Evolutionary conservation across 2,329 filamentous ascomycete genomes (phyloP), one percentile per base, ranked within the genome.

Genomic region (Penicillium sumatraense): DNA sequence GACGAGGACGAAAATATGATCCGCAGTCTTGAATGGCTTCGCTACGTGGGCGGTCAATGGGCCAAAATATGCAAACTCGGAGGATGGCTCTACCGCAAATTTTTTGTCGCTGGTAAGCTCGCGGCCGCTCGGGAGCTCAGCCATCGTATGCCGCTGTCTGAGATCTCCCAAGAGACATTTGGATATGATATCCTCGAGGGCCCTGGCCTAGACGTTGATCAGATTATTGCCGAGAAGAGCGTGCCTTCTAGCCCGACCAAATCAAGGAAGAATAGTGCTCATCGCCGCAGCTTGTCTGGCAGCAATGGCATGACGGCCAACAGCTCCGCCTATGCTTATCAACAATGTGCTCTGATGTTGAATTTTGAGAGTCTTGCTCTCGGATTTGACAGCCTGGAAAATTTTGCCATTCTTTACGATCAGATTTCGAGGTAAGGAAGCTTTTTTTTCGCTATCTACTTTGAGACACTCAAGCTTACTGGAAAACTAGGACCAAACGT

Each of bases 11-110:
- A 93, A 59, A 85, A 88, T 29, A 81, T 96, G 49, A 91, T 97
- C 42, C 84, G 89, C 53, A 87, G 89, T 33, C 77, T 97, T 56
- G 90, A 96, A 68, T 98, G 93, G 93, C 87, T 93, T 70, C 78
- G 90, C 54, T 82, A 90, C 53, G 83, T 93, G 8, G 85, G 89
- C 47, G 88, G 84, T 11, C 82, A 89, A 51, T 93, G 89, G 87
- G 79, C 82, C 14, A 81, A 88, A 54, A 86, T 90, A 20, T 90
- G 93, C 65, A 75, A 79, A 16, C 81, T 86, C 53, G 86, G 91
- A 38, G 84, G 85, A 26, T 82, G 86, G 64, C 83, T 93, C n/a
- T 91, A 96, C 76, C 89, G 89, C 68, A 87, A 88, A 57, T 92
- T 97, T 68, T 81, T 96, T 44, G 71, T 67, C 52, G 58, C 70